These are phyloP conservation scores for Alternaria incomplexa DNA, from an alignment of 2,329 filamentous ascomycete genomes.

Conservation along the genomic window DNA sequence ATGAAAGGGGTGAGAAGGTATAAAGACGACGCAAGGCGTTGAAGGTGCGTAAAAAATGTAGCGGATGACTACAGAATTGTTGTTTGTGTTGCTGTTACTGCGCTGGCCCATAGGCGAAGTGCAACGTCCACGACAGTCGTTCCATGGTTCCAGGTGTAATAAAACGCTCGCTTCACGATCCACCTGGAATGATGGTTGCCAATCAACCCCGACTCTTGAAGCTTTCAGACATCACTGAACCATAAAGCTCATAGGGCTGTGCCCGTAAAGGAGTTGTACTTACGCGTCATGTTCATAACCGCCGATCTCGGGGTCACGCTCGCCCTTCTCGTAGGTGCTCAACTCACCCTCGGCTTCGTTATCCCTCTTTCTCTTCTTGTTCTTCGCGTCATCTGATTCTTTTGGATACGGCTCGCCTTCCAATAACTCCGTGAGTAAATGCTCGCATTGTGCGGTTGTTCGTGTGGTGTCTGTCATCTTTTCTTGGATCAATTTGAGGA, in stretches of 20 bases:
- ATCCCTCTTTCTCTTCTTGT: conserved; percentile 41
- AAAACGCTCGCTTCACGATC: conserved; percentile 7
- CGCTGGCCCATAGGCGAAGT: background rate
- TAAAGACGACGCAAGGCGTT: background rate
- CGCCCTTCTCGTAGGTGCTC: conserved; percentile 30
- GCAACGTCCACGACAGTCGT: background rate
- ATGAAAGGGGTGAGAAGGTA: background rate
- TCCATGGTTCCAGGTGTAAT: conserved; percentile 3
- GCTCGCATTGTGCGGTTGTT: conserved; percentile 31
- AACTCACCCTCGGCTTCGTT: conserved; percentile 28
- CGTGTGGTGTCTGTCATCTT: conserved; percentile 29
- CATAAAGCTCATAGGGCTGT: background rate
- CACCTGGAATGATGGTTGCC: background rate
- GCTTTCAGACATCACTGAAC: background rate
- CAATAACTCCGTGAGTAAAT: conserved; percentile 36
- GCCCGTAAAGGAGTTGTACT: conserved; percentile 18
- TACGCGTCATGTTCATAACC: conserved; percentile 36
- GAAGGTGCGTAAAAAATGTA: background rate
- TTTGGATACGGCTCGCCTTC: conserved; percentile 44
- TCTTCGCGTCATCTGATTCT: conserved; percentile 33
- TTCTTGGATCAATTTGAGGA: conserved; percentile 32
- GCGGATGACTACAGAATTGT: background rate
- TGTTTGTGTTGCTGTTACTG: background rate
- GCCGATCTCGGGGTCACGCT: conserved; percentile 11
- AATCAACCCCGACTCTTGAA: background rate